Base-by-base conservation (phyloP, 139 green algal species). In the Diplosphaera chodatii region DNA sequence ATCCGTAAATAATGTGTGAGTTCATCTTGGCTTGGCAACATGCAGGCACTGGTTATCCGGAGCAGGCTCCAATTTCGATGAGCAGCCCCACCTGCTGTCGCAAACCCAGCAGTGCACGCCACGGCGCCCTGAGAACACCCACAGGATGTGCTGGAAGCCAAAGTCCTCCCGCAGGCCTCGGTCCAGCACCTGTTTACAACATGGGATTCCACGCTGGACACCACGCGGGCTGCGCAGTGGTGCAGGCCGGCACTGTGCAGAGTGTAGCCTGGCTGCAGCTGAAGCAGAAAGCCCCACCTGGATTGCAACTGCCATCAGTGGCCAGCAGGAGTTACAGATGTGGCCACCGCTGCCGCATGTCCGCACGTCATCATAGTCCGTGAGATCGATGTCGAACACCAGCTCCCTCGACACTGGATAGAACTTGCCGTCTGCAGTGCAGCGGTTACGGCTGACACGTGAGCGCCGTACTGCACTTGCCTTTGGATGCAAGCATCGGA, bases 381-480 rank as follows among this genome's bases (percentile, higher is more conserved):
- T 97, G 75, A 99, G 79, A 74, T 99, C 95, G 63, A 98, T 96
- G 67, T 99, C 95, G 78, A 99, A 97, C 55, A 99, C 95, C 30
- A 99, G 85, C 87, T 99, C 95, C 25, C 94, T 80, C 74, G 98
- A 88, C 55, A 94, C 73, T 1, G 92, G 91, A 22, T 70, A 33
- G 73, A 99, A 98, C 33, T 88, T 88, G 66, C 77, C 62, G 33
- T 66, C 28, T 32, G 28, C 28, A 16, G 48, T 18, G 48, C n/a
- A n/a, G n/a, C n/a, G n/a, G n/a, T n/a, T n/a, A n/a, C n/a, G n/a
- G n/a, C n/a, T n/a, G n/a, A n/a, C n/a, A n/a, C n/a, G n/a, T n/a
- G n/a, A n/a, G n/a, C n/a, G n/a, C n/a, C n/a, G n/a, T n/a, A n/a
- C n/a, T n/a, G n/a, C n/a, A n/a, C n/a, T n/a, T n/a, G n/a, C n/a